A percentile compares a stretch with the other conserved stretches of the same genome.
phyloP scores from a whole-genome alignment of 73 alveolate genomes.

The Blepharisma stoltei region DNA sequence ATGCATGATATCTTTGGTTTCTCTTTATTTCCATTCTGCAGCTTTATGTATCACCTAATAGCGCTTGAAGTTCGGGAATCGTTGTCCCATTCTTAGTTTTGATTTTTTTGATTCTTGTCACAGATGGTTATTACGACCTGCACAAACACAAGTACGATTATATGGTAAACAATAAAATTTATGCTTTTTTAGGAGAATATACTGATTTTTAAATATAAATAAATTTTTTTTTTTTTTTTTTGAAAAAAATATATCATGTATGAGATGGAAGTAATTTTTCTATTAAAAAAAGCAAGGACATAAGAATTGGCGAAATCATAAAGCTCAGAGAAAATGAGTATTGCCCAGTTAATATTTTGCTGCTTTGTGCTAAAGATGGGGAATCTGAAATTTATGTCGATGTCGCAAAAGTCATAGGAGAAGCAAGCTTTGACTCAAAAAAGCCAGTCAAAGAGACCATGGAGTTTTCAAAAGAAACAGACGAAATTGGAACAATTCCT shows the following conservation, averaged over 20 bases:
- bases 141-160: slow-evolving; percentile 3
- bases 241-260: no score
- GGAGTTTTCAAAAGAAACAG: not conserved
- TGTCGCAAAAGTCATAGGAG: slow-evolving; percentile 1
- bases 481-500: not conserved
- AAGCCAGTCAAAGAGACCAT: slow-evolving; percentile 22
- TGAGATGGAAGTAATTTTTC: slow-evolving; percentile 6
- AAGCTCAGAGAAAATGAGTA: not conserved
- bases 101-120: not conserved
- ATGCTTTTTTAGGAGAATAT: no score
- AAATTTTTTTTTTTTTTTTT: no score
- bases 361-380: not conserved
- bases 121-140: not conserved
- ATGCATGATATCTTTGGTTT: slow-evolving; percentile 16
- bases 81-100: not conserved
- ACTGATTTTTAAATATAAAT: no score
- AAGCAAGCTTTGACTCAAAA: slow-evolving; percentile 6
- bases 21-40: slow-evolving; percentile 3
- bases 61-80: no score
- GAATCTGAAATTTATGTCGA: slow-evolving; percentile 1
- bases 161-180: not conserved
- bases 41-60: no score
- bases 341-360: slow-evolving; percentile 3
- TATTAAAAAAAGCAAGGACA: not conserved
- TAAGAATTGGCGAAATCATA: slow-evolving; percentile 1